These are phyloP conservation scores for Xylaria sp. DNA, from an alignment of 2,329 filamentous ascomycete species.

Conservation along the genomic window DNA sequence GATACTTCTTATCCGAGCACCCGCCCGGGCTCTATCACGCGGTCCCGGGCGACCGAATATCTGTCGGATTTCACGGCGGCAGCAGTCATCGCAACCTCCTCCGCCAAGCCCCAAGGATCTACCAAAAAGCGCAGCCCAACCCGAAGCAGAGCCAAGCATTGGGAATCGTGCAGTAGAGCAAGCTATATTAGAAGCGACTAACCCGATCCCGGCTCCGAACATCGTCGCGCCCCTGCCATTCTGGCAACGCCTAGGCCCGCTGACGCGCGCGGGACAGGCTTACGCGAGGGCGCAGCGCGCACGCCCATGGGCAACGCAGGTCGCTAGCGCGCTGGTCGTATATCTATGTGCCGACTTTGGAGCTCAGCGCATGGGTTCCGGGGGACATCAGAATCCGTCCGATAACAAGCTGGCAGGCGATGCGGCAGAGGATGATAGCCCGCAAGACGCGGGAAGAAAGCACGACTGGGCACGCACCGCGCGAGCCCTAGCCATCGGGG, in stretches of 20 bases:
- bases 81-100: slow-evolving; percentile 33
- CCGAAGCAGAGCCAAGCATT: slow-evolving; percentile 7
- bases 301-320: slow-evolving; percentile 81
- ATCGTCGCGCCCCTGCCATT: slow-evolving; percentile 54
- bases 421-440: slow-evolving; percentile 53
- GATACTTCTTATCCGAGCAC: slow-evolving; percentile 31
- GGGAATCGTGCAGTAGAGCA: not conserved
- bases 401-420: slow-evolving; percentile 51
- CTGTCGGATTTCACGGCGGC: slow-evolving; percentile 32
- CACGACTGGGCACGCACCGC: slow-evolving; percentile 77
- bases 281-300: slow-evolving; percentile 78
- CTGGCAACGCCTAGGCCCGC: slow-evolving; percentile 67
- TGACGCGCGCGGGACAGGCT: slow-evolving; percentile 62
- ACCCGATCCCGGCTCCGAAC: slow-evolving; percentile 56
- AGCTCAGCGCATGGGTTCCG: slow-evolving; percentile 71
- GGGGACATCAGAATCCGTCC: not conserved
- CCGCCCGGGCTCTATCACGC: slow-evolving; percentile 30
- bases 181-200: slow-evolving; percentile 29
- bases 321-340: slow-evolving; percentile 78
- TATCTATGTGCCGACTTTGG: slow-evolving; percentile 82
- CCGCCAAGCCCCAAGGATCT: not conserved
- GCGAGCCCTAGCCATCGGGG: slow-evolving; percentile 79
- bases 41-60: slow-evolving; percentile 31
- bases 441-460: slow-evolving; percentile 34
- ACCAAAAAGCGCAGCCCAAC: slow-evolving; percentile 13